phyloP scores from a whole-genome alignment of 2,329 filamentous ascomycete species.

The Diaporthe ampelina region DNA sequence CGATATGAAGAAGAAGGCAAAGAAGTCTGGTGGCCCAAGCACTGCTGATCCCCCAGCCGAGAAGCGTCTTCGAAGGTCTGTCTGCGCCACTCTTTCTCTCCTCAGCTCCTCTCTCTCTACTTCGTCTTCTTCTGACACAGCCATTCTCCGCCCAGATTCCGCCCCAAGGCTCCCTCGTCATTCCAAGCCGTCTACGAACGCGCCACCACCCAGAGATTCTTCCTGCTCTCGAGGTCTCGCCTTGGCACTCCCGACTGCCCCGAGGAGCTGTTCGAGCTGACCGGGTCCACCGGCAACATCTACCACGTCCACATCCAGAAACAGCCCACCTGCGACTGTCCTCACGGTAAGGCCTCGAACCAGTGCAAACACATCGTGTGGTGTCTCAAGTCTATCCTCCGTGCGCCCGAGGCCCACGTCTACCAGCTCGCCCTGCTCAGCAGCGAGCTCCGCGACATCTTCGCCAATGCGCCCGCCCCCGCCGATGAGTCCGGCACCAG shows the following conservation, averaged over 20 bases:
- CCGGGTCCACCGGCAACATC: constrained; percentile 76
- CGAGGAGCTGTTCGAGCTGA: constrained; percentile 69
- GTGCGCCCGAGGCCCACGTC: constrained; percentile 66
- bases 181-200: constrained; percentile 56
- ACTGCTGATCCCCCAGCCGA: background rate
- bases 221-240: constrained; percentile 58
- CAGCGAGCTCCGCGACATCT: constrained; percentile 71
- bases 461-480: constrained; percentile 67
- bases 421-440: constrained; percentile 74
- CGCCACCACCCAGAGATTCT: constrained; percentile 60
- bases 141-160: constrained; percentile 44
- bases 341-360: constrained; percentile 64
- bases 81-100: background rate
- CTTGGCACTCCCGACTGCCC: constrained; percentile 54
- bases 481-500: constrained; percentile 49
- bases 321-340: constrained; percentile 69
- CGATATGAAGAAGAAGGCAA: background rate
- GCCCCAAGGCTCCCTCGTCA: constrained; percentile 50
- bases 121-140: background rate
- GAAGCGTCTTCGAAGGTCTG: constrained; percentile 38
- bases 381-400: constrained; percentile 71
- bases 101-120: background rate
- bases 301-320: constrained; percentile 69
- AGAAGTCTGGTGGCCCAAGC: background rate
- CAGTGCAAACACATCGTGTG: constrained; percentile 78